Conservation (phyloP, 441 rosid genomes). For the Jatropha multifida region DNA sequence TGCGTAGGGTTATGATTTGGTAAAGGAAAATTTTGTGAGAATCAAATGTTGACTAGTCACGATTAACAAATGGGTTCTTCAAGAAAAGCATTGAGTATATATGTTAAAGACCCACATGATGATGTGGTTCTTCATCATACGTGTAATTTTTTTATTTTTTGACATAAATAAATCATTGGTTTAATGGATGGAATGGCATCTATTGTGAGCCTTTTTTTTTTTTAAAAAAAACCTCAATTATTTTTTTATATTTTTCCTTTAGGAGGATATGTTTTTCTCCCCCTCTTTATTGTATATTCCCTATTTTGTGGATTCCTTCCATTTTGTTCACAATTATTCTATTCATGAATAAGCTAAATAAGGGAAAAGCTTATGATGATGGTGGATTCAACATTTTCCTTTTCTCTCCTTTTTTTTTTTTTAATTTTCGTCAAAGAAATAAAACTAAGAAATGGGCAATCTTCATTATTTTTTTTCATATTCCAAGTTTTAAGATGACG, state of each 20-base stretch:
- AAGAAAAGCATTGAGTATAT: too few species aligned
- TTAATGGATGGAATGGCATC: neutral
- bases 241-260: neutral
- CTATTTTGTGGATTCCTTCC: neutral
- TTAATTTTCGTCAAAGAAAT: too few species aligned
- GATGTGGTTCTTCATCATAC: neutral
- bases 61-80: neutral
- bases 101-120: neutral
- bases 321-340: slow-evolving; percentile 8
- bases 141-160: neutral
- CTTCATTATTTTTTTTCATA: too few species aligned
- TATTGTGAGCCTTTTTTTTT: neutral
- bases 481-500: too few species aligned
- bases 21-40: neutral
- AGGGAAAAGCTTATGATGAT: slow-evolving; percentile 8
- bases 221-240: too few species aligned
- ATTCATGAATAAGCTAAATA: slow-evolving; percentile 6
- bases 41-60: neutral
- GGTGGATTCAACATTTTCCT: too few species aligned
- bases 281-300: neutral
- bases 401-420: too few species aligned
- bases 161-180: neutral
- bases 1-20: slow-evolving; percentile 10
- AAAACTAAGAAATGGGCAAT: too few species aligned
- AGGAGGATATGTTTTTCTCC: neutral